Evolutionary conservation across 306 rosid genomes (phyloP).

Genomic region (Purshia tridentata): DNA sequence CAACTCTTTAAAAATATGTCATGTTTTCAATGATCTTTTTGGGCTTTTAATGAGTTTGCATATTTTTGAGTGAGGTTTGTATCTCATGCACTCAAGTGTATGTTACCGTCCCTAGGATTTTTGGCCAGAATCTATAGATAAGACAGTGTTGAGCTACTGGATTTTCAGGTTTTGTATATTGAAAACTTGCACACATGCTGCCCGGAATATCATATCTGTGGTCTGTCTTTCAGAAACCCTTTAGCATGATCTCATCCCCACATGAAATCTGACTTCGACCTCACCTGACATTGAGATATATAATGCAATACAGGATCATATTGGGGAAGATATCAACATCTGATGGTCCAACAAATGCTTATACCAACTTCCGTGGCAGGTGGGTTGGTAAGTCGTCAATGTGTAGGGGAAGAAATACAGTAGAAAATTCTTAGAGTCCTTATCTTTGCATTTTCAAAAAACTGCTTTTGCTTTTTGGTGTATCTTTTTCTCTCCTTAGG

Average conservation of each 20-base stretch:
- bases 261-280: slow-evolving; percentile 46
- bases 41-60: slow-evolving; percentile 2
- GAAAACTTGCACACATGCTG: slow-evolving; percentile 37
- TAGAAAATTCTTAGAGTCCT: slow-evolving; percentile 34
- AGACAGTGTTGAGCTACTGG: slow-evolving; percentile 25
- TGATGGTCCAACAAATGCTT: slow-evolving; percentile 88
- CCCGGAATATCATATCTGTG: slow-evolving; percentile 32
- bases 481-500: neutral
- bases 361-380: slow-evolving; percentile 85
- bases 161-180: slow-evolving; percentile 32
- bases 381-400: slow-evolving; percentile 80
- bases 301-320: slow-evolving; percentile 86
- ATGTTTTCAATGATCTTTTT: neutral
- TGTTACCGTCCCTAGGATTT: slow-evolving; percentile 11
- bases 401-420: slow-evolving; percentile 31
- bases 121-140: slow-evolving; percentile 22
- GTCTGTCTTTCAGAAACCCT: slow-evolving; percentile 48
- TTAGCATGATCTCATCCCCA: slow-evolving; percentile 49
- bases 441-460: slow-evolving; percentile 34
- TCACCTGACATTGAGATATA: slow-evolving; percentile 70
- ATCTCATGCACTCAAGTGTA: neutral
- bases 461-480: slow-evolving; percentile 7
- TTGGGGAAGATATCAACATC: slow-evolving; percentile 90
- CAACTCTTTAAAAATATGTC: neutral
- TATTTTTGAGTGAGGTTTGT: neutral